Evolutionary conservation across 1,139 yeast genomes (phyloP).

Genomic region (Maudiozyma humilis): DNA sequence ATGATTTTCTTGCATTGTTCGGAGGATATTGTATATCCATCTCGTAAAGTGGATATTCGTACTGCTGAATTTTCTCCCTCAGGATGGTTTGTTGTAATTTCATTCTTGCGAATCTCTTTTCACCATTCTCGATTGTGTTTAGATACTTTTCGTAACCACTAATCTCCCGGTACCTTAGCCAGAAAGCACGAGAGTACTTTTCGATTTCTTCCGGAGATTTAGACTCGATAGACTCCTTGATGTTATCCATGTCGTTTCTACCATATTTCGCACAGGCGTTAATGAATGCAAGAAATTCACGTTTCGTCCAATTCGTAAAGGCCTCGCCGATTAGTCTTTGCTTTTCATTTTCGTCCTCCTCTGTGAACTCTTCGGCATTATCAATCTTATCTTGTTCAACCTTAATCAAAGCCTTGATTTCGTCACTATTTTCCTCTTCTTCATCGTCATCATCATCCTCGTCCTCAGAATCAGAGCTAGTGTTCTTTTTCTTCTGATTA

Average conservation of each 20-base stretch:
- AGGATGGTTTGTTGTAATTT: slow-evolving; percentile 59
- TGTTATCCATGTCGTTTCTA: slow-evolving; percentile 48
- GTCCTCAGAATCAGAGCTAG: slow-evolving; percentile 19
- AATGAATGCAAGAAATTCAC: slow-evolving; percentile 81
- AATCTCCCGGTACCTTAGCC: slow-evolving; percentile 62
- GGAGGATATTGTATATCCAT: slow-evolving; percentile 77
- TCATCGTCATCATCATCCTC: slow-evolving; percentile 10
- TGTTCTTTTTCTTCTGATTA: slow-evolving; percentile 12
- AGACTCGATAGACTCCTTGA: slow-evolving; percentile 58
- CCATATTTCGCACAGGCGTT: slow-evolving; percentile 80
- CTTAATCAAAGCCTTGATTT: slow-evolving; percentile 31
- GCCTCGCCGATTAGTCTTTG: slow-evolving; percentile 55
- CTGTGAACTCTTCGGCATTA: slow-evolving; percentile 62
- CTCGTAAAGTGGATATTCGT: slow-evolving; percentile 67
- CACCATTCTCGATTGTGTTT: slow-evolving; percentile 82
- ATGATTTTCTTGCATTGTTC: slow-evolving; percentile 80
- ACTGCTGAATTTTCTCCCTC: slow-evolving; percentile 51
- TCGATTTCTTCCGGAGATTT: slow-evolving; percentile 65
- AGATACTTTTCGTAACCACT: slow-evolving; percentile 83
- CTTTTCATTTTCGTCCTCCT: slow-evolving; percentile 62
- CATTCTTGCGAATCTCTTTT: slow-evolving; percentile 62
- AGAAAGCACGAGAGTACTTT: slow-evolving; percentile 60
- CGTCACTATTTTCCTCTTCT: slow-evolving; percentile 32
- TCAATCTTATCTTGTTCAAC: slow-evolving; percentile 61
- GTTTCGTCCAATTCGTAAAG: slow-evolving; percentile 72